Evolutionary conservation across 768 basidiomycete genomes (phyloP), one percentile per base, ranked within the genome.

Genomic region (Mycena capillaripes): DNA sequence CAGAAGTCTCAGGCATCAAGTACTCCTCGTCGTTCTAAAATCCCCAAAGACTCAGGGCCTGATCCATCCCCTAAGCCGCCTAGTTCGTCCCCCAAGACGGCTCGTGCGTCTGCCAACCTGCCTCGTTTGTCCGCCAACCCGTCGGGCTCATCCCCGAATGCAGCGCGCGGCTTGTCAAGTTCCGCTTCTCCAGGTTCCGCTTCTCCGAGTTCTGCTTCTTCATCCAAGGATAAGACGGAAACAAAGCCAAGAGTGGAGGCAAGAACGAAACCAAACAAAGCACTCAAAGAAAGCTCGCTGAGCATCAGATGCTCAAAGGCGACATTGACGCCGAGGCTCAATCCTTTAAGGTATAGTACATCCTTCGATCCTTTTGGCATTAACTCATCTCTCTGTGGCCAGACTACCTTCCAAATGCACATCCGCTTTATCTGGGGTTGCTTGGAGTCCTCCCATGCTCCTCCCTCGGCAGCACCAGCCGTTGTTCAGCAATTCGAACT

Each of bases 231-330:
- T 27, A 57, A 66, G 65, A 57, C 36, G 32, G 52, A 17, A 40
- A 23, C 21, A 55, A 52, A 55, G 30, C 16, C 38, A 42, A 53
- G 38, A 23, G 12, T 16, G 4, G 30, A 29, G 11, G 32, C 21
- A 21, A 29, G 21, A 56, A 10, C 19, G 14, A 8, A 3, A 30
- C 53, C 16, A 55, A 30, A 29, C 3, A 3, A 55, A 16, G 53
- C 30, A 30, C 36, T 27, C 32, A 42, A 12, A 69, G 57, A 32
- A 71, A 59, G 23, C 34, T 34, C 23, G 63, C 44, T 29, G 63
- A 71, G 56, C 57, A 71, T 34, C 70, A 71, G 50, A 71, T 71
- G 57, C 36, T 64, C 42, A 48, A 53, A 23, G 36, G 30, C 34
- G 62, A 64, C 4, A 58, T 66, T 23, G 46, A 50, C n/a, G 1